Evolutionary conservation across 2,329 filamentous ascomycete genomes (phyloP).

Genomic region (Arthrobotrys megalospora): DNA sequence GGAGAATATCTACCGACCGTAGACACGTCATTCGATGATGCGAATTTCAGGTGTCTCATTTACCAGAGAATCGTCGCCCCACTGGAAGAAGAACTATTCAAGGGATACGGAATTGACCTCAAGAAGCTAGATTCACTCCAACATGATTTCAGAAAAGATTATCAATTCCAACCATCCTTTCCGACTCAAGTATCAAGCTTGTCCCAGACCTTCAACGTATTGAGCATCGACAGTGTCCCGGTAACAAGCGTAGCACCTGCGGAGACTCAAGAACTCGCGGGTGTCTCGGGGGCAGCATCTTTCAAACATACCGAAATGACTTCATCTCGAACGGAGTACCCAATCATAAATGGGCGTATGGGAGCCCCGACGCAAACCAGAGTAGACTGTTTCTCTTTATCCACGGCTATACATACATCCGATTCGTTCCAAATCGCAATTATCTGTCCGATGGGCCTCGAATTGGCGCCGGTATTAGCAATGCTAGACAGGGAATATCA

Average conservation of each 20-base stretch:
- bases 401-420: background rate
- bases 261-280: background rate
- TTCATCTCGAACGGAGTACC: slow-evolving; percentile 11
- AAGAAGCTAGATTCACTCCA: slow-evolving; percentile 1
- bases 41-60: slow-evolving; percentile 13
- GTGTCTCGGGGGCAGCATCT: background rate
- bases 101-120: slow-evolving; percentile 19
- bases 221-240: background rate
- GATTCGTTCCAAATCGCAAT: slow-evolving; percentile 37
- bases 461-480: slow-evolving; percentile 31
- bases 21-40: slow-evolving; percentile 13
- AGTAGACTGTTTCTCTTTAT: background rate
- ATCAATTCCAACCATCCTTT: background rate
- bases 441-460: slow-evolving; percentile 37
- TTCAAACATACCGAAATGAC: background rate
- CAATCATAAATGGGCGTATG: background rate
- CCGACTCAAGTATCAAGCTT: slow-evolving; percentile 2
- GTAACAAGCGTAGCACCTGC: background rate
- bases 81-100: slow-evolving; percentile 31
- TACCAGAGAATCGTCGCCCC: slow-evolving; percentile 27
- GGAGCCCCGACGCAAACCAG: background rate
- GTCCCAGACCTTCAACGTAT: too few species aligned
- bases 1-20: slow-evolving; percentile 7
- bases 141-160: background rate
- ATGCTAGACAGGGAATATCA: slow-evolving; percentile 24